phyloP scores from a whole-genome alignment of 2,329 filamentous ascomycete genomes.

The Aureobasidium vineae region DNA sequence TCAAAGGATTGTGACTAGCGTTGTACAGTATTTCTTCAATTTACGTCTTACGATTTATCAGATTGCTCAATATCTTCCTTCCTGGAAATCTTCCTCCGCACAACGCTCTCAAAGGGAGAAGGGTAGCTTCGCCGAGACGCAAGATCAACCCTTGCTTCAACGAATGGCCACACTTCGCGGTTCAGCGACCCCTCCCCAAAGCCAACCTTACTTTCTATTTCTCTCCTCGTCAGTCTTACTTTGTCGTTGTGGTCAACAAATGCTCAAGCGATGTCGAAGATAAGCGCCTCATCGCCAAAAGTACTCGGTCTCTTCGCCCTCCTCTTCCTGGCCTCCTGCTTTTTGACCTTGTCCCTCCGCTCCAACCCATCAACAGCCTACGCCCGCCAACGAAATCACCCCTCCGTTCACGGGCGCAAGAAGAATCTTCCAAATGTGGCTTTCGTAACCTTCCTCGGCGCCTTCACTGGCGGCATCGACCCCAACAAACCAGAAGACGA shows the following conservation, averaged over 20 bases:
- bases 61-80: not conserved
- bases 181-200: not conserved
- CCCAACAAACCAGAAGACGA: conserved; percentile 33
- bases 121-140: not conserved
- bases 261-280: conserved; percentile 20
- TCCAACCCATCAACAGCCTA: conserved; percentile 23
- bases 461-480: conserved; percentile 30
- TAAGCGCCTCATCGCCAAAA: conserved; percentile 31
- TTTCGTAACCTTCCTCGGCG: conserved; percentile 43
- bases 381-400: not conserved
- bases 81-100: not conserved
- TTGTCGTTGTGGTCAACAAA: not conserved
- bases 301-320: conserved; percentile 37
- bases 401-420: not conserved
- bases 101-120: not conserved
- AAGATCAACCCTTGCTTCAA: conserved; percentile 7
- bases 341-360: conserved; percentile 36
- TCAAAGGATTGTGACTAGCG: not conserved
- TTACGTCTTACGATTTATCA: conserved; percentile 11
- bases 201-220: not conserved
- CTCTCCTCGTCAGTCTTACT: not conserved
- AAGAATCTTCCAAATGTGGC: conserved; percentile 34
- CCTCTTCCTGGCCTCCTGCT: conserved; percentile 39
- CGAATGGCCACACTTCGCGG: not conserved
- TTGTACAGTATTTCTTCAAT: conserved; percentile 7